Base-by-base conservation (phyloP, 2,329 filamentous ascomycete genomes). In the Alternaria conjuncta region DNA sequence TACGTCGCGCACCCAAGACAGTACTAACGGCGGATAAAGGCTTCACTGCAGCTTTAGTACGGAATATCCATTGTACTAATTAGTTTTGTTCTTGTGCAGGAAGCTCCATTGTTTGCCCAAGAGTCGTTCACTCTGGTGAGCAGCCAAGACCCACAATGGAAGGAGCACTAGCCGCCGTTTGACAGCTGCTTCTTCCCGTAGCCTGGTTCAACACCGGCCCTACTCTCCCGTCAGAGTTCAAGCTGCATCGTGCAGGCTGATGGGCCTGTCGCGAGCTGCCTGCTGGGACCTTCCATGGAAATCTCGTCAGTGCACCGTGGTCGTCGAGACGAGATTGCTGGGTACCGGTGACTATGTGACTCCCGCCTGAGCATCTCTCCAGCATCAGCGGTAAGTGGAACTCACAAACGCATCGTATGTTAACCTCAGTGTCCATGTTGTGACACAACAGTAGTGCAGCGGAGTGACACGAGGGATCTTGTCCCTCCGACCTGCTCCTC, bases 301-400 rank as follows among this genome's bases (percentile, higher is more conserved):
- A 30, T 30, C 51, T 18, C 15, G 32, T 25, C 30, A 30, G 20
- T 44, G 25, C 21, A 25, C 45, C 13, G 43, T 26, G 49, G 50
- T 21, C 44, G 23, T 36, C 32, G 32, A 45, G 44, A 13, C 47
- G 49, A 54, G 36, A 51, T 54, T 28, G 56, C 45, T 28, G 43
- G 49, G 60, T 44, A 25, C 13, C 26, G 55, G 60, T 41, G 46
- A 59, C 28, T 49, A 47, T 30, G 18, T 62, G 30, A 36, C 57
- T 55, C 18, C 25, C 25, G 47, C 43, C 47, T n/a, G 46, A 47
- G 12, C 30, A 11, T 26, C 41, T 46, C 53, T 10, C 18, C 23
- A 49, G 55, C 45, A 63, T 28, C n/a, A 45, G 20, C 61, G 21
- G 61, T 63, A 60, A 60, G 61, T 63, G 46, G 26, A 51, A 45